Conservation (phyloP, 352 stramenopile genomes). For the Pythium aquatile region DNA sequence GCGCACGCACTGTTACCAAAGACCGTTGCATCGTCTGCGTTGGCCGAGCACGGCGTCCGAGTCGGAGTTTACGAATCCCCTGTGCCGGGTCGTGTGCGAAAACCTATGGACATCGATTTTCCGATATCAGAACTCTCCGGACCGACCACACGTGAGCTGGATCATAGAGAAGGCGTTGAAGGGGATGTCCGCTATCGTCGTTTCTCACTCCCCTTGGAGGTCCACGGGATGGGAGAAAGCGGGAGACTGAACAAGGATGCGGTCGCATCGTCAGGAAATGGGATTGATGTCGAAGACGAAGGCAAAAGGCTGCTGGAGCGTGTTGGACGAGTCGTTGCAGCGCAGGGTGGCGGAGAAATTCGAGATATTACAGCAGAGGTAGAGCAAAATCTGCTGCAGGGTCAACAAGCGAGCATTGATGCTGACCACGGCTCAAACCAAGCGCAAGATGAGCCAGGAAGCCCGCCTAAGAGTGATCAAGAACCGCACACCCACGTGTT, state of each 20-base stretch:
- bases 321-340: constrained; percentile 69
- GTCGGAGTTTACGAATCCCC: constrained; percentile 67
- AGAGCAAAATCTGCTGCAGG: constrained; percentile 2
- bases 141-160: background rate
- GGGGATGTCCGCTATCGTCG: constrained; percentile 15
- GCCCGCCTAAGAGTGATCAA: constrained; percentile 19
- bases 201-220: constrained; percentile 22
- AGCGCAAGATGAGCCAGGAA: constrained; percentile 12
- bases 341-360: constrained; percentile 75
- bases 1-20: constrained; percentile 38
- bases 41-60: constrained; percentile 24
- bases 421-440: constrained; percentile 15
- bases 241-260: background rate
- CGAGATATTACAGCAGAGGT: constrained; percentile 72
- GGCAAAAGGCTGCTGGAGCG: constrained; percentile 46
- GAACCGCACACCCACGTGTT: constrained; percentile 3
- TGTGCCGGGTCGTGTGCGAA: constrained; percentile 54
- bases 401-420: background rate
- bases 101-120: constrained; percentile 46
- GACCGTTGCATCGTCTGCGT: background rate
- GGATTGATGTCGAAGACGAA: constrained; percentile 31
- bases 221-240: constrained; percentile 10
- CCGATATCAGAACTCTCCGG: constrained; percentile 9
- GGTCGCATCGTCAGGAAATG: constrained; percentile 17
- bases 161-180: background rate